phyloP scores from a whole-genome alignment of 163 green algal species.

The Scenedesmus sp. region DNA sequence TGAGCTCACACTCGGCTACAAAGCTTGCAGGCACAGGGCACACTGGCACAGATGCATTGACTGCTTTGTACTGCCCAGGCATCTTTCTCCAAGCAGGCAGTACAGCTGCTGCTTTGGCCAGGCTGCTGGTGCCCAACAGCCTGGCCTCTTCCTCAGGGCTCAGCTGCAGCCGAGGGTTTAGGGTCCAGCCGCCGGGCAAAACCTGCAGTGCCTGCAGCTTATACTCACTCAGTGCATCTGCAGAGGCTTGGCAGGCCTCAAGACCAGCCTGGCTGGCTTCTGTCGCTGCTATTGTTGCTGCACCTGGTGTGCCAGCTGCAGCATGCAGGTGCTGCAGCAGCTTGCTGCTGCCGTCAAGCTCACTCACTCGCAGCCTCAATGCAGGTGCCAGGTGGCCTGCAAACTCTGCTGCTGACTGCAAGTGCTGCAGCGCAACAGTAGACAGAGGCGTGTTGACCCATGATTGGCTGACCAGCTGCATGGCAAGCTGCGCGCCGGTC shows the following conservation, averaged over 20 bases:
- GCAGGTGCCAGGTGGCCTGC: conserved; percentile 62
- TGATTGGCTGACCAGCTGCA: conserved; percentile 64
- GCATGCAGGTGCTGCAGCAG: conserved; percentile 54
- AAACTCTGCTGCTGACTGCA: conserved; percentile 39
- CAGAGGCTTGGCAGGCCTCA: neutral
- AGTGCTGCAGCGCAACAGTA: conserved; percentile 46
- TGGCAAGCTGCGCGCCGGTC: conserved; percentile 66
- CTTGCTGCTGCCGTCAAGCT: conserved; percentile 53
- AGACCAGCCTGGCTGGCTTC: neutral
- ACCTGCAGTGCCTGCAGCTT: neutral
- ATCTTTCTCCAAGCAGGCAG: neutral
- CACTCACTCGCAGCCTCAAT: conserved; percentile 56
- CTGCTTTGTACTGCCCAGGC: neutral
- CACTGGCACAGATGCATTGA: neutral
- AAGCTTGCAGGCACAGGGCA: conserved; percentile 2
- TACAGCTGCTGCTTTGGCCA: neutral
- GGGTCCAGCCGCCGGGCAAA: neutral
- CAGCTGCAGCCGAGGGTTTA: conserved; percentile 55
- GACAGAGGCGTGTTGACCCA: conserved; percentile 66
- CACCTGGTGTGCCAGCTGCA: conserved; percentile 6
- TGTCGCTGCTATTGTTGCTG: neutral
- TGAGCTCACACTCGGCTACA: neutral
- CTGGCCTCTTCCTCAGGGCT: conserved; percentile 49
- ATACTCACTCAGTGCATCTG: conserved; percentile 58
- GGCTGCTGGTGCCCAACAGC: conserved; percentile 37